Percentiles rank a stretch among this genome's conserved stretches.
These are phyloP conservation scores for Trichosporon faecale DNA, from an alignment of 1,284 basidiomycete genomes.

Conservation along the genomic window DNA sequence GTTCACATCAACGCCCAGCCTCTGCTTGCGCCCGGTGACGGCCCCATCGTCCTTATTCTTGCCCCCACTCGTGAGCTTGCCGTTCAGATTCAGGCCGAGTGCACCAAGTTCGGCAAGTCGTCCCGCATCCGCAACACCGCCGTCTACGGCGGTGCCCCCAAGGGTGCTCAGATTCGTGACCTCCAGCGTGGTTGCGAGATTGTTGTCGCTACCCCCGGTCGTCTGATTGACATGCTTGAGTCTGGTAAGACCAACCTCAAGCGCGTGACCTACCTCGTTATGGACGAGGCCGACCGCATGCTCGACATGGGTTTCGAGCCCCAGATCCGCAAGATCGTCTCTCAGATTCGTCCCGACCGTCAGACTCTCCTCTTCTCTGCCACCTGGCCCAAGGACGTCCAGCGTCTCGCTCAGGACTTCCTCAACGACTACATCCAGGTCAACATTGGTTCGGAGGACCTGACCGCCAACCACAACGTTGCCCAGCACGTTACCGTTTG, in stretches of 20 bases:
- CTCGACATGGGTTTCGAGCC: conserved; percentile 81
- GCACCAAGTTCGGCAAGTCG: conserved; percentile 95
- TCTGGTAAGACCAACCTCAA: conserved; percentile 92
- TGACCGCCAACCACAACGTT: conserved; percentile 98
- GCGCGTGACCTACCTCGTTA: conserved; percentile 93
- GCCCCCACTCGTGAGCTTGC: conserved; percentile 98
- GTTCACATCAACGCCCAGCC: conserved; percentile 99
- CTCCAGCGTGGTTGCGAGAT: conserved; percentile 95
- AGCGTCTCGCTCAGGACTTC: conserved; percentile 96
- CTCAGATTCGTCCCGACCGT: conserved; percentile 92
- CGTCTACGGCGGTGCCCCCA: conserved; percentile 97
- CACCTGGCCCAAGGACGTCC: conserved; percentile 99
- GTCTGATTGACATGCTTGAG: conserved; percentile 96
- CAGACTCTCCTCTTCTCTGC: conserved; percentile 97
- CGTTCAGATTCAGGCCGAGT: conserved; percentile 98
- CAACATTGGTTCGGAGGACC: conserved; percentile 97
- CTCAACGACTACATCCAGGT: conserved; percentile 94
- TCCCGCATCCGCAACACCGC: conserved; percentile 97
- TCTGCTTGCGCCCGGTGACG: conserved; percentile 86
- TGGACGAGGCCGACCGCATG: conserved; percentile 89
- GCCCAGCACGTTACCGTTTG: conserved; percentile 93
- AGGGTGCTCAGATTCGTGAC: conserved; percentile 97
- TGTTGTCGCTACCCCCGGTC: conserved; percentile 92
- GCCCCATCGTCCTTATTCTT: conserved; percentile 92
- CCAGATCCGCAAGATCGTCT: conserved; percentile 96